Percentiles rank a stretch among this genome's conserved stretches.
Evolutionary conservation across 441 rosid genomes (phyloP).

Genomic region (Populus hybrid): DNA sequence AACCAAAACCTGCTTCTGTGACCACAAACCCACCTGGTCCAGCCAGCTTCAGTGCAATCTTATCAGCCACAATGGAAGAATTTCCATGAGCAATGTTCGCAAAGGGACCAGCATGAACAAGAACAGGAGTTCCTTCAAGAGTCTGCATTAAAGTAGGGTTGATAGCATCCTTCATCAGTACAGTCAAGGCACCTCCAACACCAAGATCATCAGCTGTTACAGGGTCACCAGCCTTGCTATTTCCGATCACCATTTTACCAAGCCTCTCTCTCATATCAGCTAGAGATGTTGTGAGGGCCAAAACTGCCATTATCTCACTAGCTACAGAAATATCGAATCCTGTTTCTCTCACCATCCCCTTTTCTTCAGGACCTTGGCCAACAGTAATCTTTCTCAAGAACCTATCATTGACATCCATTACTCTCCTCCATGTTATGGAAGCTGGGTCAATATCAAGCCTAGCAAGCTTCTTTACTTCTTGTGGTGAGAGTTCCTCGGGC

Average conservation of each 20-base stretch:
- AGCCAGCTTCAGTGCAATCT: slow-evolving; percentile 89
- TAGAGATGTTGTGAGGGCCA: slow-evolving; percentile 94
- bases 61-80: slow-evolving; percentile 94
- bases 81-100: slow-evolving; percentile 99
- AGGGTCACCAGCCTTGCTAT: slow-evolving; percentile 90
- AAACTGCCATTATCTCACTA: slow-evolving; percentile 99
- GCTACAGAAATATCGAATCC: slow-evolving; percentile 98
- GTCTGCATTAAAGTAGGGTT: slow-evolving; percentile 98
- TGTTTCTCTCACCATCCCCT: slow-evolving; percentile 93
- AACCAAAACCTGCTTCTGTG: slow-evolving; percentile 97
- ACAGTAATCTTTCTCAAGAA: slow-evolving; percentile 84
- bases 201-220: slow-evolving; percentile 97
- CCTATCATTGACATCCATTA: slow-evolving; percentile 94
- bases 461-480: slow-evolving; percentile 72
- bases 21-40: slow-evolving; percentile 94
- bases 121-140: slow-evolving; percentile 97
- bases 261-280: slow-evolving; percentile 97
- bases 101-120: slow-evolving; percentile 98
- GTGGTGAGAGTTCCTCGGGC: slow-evolving; percentile 87
- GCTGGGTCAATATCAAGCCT: slow-evolving; percentile 90
- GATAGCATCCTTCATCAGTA: slow-evolving; percentile 95
- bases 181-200: slow-evolving; percentile 92
- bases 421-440: slow-evolving; percentile 97
- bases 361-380: slow-evolving; percentile 97
- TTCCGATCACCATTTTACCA: slow-evolving; percentile 94